Base-by-base conservation (phyloP, 257 asterid genomes). In the Jasminum sambac region DNA sequence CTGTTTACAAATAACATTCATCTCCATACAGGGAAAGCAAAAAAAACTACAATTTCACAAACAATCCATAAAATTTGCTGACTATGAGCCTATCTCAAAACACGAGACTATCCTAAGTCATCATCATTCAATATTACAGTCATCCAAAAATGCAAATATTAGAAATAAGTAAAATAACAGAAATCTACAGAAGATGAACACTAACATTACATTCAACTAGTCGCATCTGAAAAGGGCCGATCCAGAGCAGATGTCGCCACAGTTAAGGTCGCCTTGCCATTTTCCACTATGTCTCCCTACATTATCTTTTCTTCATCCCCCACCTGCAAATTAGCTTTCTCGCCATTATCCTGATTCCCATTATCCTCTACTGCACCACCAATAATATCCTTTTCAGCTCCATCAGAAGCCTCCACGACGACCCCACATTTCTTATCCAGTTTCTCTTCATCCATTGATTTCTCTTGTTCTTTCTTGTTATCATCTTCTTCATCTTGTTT, bases 211-310 rank as follows among this genome's bases (percentile, higher is more conserved):
- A 73, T 79, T 92, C 96, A 85, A 74, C 90, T 81, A 76, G 87
- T 84, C 14, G 98, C 82, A 37, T 92, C 81, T 5, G 94, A 87
- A 26, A 90, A 85, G 17, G 91, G 89, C 61, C 80, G 84, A 37
- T 80, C 87, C 4, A 87, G 83, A 19, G 81, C 23, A 7, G 76
- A 74, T 43, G 84, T 59, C 16, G 60, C 59, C 55, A 76, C 83
- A n/a, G 78, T 59, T 63, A 82, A 87, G 21, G 76, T 86, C 39
- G 78, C 79, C 78, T 82, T 83, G 69, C 83, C 77, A 5, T 74
- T 77, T 68, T 80, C 89, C 70, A 80, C 24, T 14, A 76, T 69
- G 41, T 75, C 77, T 13, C 55, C 88, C n/a, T 81, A 74, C 76
- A 71, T 40, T 46, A 66, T 72, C 41, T 75, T 83, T 14, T 75